Percentiles rank a stretch among this genome's conserved stretches.
Evolutionary conservation across 169 alveolate species (phyloP).

Genomic region (Plasmodium billcollinsi): DNA sequence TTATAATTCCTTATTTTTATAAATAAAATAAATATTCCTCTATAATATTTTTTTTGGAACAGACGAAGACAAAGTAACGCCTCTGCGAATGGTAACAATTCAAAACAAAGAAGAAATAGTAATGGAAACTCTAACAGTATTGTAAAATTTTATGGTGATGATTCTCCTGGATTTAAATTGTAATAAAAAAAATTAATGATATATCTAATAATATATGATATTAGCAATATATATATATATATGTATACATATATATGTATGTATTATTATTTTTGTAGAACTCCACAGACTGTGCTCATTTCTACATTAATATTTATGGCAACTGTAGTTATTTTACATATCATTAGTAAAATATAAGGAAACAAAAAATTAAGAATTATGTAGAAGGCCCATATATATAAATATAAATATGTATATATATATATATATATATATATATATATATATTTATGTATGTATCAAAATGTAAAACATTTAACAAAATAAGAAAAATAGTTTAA

Average conservation of each 20-base stretch:
- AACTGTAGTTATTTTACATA: constrained; percentile 85
- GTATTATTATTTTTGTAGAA: constrained; percentile 61
- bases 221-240: not conserved
- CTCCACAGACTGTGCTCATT: constrained; percentile 85
- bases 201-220: not conserved
- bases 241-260: constrained; percentile 1
- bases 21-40: not conserved
- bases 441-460: no score
- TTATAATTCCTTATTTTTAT: no score
- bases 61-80: constrained; percentile 68
- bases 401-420: no score
- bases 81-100: not conserved
- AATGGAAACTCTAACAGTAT: constrained; percentile 50
- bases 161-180: constrained; percentile 77
- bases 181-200: constrained; percentile 3
- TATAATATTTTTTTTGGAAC: not conserved
- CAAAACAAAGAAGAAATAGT: constrained; percentile 46
- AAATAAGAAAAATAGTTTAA: no score
- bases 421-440: no score
- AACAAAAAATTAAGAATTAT: not conserved
- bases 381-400: no score
- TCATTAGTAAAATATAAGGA: constrained; percentile 81
- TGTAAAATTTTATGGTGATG: constrained; percentile 69
- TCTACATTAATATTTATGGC: constrained; percentile 85
- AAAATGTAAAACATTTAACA: no score